A percentile compares a stretch with the other conserved stretches of the same genome.
Evolutionary conservation across 495 filamentous ascomycete species (phyloP).

Genomic region (Penicillium fimorum): DNA sequence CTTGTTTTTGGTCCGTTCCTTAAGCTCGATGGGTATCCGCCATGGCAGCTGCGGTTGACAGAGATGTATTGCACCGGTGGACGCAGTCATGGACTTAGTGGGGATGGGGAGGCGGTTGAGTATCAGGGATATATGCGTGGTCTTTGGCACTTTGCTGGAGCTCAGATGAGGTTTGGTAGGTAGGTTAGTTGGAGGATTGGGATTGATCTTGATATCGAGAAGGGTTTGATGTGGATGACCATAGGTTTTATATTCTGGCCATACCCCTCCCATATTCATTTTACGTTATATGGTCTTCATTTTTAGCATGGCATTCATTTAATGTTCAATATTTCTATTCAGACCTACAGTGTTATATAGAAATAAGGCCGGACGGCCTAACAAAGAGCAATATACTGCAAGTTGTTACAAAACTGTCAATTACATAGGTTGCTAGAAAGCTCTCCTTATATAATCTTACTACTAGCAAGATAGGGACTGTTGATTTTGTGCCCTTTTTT

Average conservation of each 20-base stretch:
- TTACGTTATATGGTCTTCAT: background rate
- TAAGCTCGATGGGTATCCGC: constrained; percentile 86
- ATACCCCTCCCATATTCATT: constrained; percentile 1
- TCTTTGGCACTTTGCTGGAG: constrained; percentile 78
- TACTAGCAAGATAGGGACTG: no score
- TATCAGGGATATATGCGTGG: constrained; percentile 91
- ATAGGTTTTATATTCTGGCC: background rate
- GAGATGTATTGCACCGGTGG: constrained; percentile 75
- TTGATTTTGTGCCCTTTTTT: no score
- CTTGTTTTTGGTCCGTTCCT: constrained; percentile 80
- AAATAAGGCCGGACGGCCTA: background rate
- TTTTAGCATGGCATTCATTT: background rate
- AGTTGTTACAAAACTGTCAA: no score
- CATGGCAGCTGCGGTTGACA: constrained; percentile 91
- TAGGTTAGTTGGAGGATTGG: constrained; percentile 32
- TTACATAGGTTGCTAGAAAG: no score
- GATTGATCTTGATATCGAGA: background rate
- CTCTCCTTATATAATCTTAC: no score
- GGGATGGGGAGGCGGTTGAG: constrained; percentile 61
- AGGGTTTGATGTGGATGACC: background rate
- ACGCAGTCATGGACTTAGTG: constrained; percentile 37
- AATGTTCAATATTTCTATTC: background rate
- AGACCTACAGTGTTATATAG: background rate
- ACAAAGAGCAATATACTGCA: no score
- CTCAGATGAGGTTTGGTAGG: constrained; percentile 84